Evolutionary conservation across 805 yeast genomes (phyloP), one percentile per base, ranked within the genome.

Genomic region (Candida tallmaniae): DNA sequence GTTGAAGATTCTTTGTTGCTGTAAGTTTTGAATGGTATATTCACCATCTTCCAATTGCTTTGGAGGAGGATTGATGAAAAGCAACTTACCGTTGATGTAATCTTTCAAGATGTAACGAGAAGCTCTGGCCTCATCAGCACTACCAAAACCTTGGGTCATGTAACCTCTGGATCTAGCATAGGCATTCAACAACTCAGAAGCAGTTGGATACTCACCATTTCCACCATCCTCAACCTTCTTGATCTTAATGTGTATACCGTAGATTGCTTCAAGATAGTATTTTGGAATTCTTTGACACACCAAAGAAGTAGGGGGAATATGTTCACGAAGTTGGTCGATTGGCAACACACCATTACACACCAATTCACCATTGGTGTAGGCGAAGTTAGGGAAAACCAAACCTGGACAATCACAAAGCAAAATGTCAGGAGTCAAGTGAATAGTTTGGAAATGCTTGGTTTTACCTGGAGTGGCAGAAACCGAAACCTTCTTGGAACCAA

Each of bases 301-400:
- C 20, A 93, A 65, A 34, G 87, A 81, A 6, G 81, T 70, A 9
- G 99, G 97, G 2, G 95, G 94, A 7, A 90, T 80, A 56, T 76
- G 79, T 53, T 93, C 99, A 54, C 97, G 76, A 42, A 93, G 70
- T 62, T 93, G 98, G 63, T 93, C 98, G 49, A 93, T 93, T 14
- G 99, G 99, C 38, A 93, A 71, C n/a, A 93, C 96, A 73, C 99
- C 99, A 53, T 88, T 86, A 66, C 97, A 88, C 1, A 93, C 98
- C 51, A 93, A 73, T 51, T 93, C 99, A 48, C 95, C 97, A 52
- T 88, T 89, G 16, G 96, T 85, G 56, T 84, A 85, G 5, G 97
- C 97, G 56, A 93, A 93, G 52, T 90, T 93, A 16, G 99, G 98
- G 69, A 93, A 93, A 12, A 93, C 99, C 42, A 93, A 71, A 74